Percentiles rank a stretch among this genome's conserved stretches.
Evolutionary conservation across 768 basidiomycete genomes (phyloP).

Genomic region (Serendipita sp.): DNA sequence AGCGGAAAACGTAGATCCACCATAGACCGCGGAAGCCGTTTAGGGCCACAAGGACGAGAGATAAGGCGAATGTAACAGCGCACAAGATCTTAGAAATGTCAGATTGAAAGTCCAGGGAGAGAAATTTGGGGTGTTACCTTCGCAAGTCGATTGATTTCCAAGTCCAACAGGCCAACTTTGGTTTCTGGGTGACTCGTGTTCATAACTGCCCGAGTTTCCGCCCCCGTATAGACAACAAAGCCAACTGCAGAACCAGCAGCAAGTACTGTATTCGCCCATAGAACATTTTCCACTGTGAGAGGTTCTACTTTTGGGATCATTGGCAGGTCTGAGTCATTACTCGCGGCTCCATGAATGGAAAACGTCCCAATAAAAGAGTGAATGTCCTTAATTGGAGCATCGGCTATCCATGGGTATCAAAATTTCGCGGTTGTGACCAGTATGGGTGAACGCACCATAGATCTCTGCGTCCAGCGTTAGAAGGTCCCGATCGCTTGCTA

Average conservation of each 20-base stretch:
- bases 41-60: slow-evolving; percentile 78
- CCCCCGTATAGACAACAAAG: slow-evolving; percentile 85
- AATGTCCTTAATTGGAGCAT: slow-evolving; percentile 92
- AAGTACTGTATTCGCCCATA: slow-evolving; percentile 96
- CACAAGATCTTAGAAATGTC: slow-evolving; percentile 59
- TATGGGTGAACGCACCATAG: slow-evolving; percentile 42
- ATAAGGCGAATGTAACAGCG: slow-evolving; percentile 81
- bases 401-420: slow-evolving; percentile 34
- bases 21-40: slow-evolving; percentile 92
- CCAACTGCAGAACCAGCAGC: slow-evolving; percentile 89
- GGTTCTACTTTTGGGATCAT: slow-evolving; percentile 49
- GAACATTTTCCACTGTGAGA: slow-evolving; percentile 84
- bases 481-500: slow-evolving; percentile 35
- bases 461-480: slow-evolving; percentile 67
- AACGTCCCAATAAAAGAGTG: slow-evolving; percentile 90
- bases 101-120: neutral
- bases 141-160: slow-evolving; percentile 89
- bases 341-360: slow-evolving; percentile 27
- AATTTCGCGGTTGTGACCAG: neutral
- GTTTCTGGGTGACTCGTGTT: slow-evolving; percentile 96
- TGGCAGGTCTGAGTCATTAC: slow-evolving; percentile 19
- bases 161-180: slow-evolving; percentile 78
- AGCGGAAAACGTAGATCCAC: slow-evolving; percentile 93
- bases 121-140: slow-evolving; percentile 38
- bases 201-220: slow-evolving; percentile 94